Evolutionary conservation across 2,329 filamentous ascomycete genomes (phyloP).

Genomic region (Gnomoniopsis sp.): DNA sequence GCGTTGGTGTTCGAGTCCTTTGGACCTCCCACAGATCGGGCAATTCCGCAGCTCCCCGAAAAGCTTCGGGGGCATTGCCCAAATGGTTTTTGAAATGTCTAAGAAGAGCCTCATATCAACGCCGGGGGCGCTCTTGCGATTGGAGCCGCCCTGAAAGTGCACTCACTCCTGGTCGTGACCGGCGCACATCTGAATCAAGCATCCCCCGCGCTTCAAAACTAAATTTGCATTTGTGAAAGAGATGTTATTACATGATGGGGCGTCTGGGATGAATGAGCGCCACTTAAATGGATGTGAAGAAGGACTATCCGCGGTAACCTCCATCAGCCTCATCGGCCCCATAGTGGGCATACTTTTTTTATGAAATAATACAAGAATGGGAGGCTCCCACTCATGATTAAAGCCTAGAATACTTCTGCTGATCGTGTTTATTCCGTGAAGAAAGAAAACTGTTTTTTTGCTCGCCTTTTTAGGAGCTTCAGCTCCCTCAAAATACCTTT

Average conservation of each 20-base stretch:
- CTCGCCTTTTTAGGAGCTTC: background rate
- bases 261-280: background rate
- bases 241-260: background rate
- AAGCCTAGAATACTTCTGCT: background rate
- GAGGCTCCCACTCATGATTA: background rate
- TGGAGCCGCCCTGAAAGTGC: background rate
- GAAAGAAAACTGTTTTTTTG: background rate
- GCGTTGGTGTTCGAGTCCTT: background rate
- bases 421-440: background rate
- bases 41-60: background rate
- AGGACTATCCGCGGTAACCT: background rate
- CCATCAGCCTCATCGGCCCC: background rate
- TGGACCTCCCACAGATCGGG: background rate
- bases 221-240: background rate
- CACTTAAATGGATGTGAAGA: background rate
- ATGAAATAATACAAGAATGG: background rate
- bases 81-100: background rate
- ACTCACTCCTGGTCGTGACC: background rate
- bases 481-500: background rate
- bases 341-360: background rate
- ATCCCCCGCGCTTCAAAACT: too few relatives aligned
- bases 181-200: background rate
- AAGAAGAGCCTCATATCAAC: constrained; percentile 1
- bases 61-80: background rate
- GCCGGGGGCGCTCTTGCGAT: background rate